These are phyloP conservation scores for Durusdinium trenchii DNA, from an alignment of 73 alveolate species.

Conservation along the genomic window DNA sequence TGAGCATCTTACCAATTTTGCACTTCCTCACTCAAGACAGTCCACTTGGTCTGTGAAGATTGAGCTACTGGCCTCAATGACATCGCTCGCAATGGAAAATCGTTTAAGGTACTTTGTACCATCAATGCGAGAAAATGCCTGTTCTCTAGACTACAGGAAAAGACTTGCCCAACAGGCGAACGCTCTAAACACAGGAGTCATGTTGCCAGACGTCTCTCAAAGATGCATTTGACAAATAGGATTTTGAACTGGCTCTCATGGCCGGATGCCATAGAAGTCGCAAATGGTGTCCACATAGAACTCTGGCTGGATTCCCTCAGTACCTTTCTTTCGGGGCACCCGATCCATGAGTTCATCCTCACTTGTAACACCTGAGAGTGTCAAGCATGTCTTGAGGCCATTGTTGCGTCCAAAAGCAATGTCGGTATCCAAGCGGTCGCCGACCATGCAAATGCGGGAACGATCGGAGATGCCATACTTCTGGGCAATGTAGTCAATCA, in stretches of 20 bases:
- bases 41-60: background rate
- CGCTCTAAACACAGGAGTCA: slow-evolving; percentile 9
- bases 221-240: slow-evolving; percentile 10
- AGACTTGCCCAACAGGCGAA: background rate
- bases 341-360: slow-evolving; percentile 86
- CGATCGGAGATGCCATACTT: slow-evolving; percentile 89
- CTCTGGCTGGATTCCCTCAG: slow-evolving; percentile 95
- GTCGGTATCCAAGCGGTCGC: slow-evolving; percentile 94
- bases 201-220: slow-evolving; percentile 3
- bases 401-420: slow-evolving; percentile 96
- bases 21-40: background rate
- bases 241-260: slow-evolving; percentile 9
- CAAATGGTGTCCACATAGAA: slow-evolving; percentile 90
- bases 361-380: slow-evolving; percentile 92
- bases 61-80: slow-evolving; percentile 29
- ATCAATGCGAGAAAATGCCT: slow-evolving; percentile 28
- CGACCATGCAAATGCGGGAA: slow-evolving; percentile 95
- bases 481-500: slow-evolving; percentile 93
- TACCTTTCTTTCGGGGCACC: slow-evolving; percentile 91
- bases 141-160: slow-evolving; percentile 62
- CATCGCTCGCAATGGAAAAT: slow-evolving; percentile 42
- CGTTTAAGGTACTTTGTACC: slow-evolving; percentile 68
- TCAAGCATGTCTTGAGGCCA: slow-evolving; percentile 86
- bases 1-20: too few species aligned
- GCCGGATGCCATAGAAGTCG: slow-evolving; percentile 74